Evolutionary conservation across 257 asterid genomes (phyloP).

Genomic region (Schizonepeta tenuifolia): DNA sequence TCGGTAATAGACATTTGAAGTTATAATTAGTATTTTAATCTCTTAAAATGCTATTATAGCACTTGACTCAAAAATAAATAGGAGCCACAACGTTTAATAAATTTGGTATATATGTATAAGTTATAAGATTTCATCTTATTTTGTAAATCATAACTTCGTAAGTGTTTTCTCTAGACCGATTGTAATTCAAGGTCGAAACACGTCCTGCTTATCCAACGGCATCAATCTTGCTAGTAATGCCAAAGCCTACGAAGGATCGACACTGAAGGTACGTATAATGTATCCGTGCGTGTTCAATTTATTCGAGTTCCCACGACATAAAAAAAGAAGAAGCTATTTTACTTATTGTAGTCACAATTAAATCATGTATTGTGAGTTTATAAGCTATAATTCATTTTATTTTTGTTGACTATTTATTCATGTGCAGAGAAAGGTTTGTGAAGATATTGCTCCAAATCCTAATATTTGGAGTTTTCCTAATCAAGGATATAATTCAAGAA

Average conservation of each 20-base stretch:
- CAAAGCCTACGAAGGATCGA: not conserved
- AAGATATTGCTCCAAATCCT: slow-evolving; percentile 24
- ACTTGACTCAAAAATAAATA: too few relatives aligned
- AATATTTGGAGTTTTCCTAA: not conserved
- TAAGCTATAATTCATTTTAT: not conserved
- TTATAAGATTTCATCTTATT: not conserved
- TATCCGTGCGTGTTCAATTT: not conserved
- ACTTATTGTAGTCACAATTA: not conserved
- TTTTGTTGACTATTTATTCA: not conserved
- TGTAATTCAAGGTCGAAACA: slow-evolving; percentile 2
- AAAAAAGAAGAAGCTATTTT: too few relatives aligned
- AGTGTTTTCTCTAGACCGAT: not conserved
- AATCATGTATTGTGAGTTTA: not conserved
- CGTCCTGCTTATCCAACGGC: not conserved
- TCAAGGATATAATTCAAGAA: slow-evolving; percentile 7
- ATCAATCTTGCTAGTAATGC: not conserved
- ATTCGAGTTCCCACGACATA: too few relatives aligned
- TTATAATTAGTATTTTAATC: too few relatives aligned
- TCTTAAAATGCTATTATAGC: too few relatives aligned
- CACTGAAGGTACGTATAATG: slow-evolving; percentile 13
- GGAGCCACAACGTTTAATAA: not conserved
- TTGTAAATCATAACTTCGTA: not conserved
- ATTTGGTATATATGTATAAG: not conserved
- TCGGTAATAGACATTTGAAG: slow-evolving; percentile 27
- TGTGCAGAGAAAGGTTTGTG: slow-evolving; percentile 23